Evolutionary conservation across 2,329 filamentous ascomycete species (phyloP).

Genomic region (Onygena corvina): DNA sequence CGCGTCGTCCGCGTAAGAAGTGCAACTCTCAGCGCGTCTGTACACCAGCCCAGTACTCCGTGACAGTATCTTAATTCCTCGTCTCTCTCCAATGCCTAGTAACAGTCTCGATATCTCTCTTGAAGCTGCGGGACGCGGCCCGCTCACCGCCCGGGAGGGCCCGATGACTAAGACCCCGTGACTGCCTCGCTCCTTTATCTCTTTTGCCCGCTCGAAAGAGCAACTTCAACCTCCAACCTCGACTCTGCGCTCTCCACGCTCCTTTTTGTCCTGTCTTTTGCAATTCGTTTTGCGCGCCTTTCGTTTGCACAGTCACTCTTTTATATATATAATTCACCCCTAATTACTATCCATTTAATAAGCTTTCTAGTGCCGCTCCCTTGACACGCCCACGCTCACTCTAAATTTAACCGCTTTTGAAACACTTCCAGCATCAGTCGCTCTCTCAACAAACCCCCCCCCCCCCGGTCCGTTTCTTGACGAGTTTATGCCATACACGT

Average conservation of each 20-base stretch:
- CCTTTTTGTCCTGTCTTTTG: conserved; percentile 1
- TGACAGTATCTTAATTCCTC: too few species aligned
- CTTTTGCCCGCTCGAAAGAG: neutral
- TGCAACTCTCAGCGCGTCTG: too few species aligned
- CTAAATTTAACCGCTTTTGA: conserved; percentile 7
- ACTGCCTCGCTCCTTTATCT: neutral
- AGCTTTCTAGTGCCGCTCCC: conserved; percentile 2
- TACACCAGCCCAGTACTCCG: too few species aligned
- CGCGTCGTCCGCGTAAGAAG: too few species aligned
- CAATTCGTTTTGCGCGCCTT: neutral
- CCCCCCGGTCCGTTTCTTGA: neutral
- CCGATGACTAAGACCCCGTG: conserved; percentile 4
- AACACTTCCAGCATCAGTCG: conserved; percentile 7
- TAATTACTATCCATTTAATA: conserved; percentile 7
- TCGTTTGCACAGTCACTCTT: conserved; percentile 6
- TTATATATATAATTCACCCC: conserved; percentile 6
- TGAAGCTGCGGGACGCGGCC: neutral
- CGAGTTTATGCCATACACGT: neutral
- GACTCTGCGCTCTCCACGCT: neutral
- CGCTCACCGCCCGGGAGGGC: conserved; percentile 4
- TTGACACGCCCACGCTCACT: neutral
- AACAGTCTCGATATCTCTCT: neutral
- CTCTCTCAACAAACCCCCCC: neutral
- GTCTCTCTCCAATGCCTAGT: too few species aligned
- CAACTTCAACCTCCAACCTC: neutral